Conservation (phyloP, 768 basidiomycete genomes). For the Suillus luteus region DNA sequence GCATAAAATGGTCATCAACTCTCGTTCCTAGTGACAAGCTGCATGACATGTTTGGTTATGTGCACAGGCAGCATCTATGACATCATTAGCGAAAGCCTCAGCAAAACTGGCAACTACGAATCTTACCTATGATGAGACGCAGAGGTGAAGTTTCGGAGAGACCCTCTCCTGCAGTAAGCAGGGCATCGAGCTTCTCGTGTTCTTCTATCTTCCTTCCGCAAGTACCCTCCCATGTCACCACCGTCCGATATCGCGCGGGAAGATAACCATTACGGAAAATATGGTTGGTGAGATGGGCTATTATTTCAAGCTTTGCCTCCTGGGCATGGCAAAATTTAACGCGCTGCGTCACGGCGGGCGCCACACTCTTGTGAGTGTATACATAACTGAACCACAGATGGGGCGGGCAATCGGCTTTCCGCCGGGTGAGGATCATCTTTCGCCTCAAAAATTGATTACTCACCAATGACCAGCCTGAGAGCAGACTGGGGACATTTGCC, state of each 20-base stretch:
- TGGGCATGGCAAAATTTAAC: conserved; percentile 38
- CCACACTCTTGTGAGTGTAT: conserved; percentile 36
- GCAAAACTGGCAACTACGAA: not conserved
- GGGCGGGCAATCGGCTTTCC: conserved; percentile 41
- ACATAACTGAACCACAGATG: conserved; percentile 48
- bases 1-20: not conserved
- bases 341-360: conserved; percentile 43
- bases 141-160: conserved; percentile 21
- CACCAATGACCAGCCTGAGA: conserved; percentile 48
- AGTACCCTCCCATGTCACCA: conserved; percentile 43
- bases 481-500: conserved; percentile 47
- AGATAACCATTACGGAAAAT: conserved; percentile 45
- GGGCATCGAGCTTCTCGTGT: conserved; percentile 26
- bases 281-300: conserved; percentile 51
- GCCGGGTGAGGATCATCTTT: not conserved
- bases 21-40: conserved; percentile 11
- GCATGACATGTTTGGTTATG: conserved; percentile 15
- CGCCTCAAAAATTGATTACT: conserved; percentile 16
- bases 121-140: conserved; percentile 24
- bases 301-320: conserved; percentile 36
- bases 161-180: conserved; percentile 23
- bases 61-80: conserved; percentile 14
- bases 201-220: conserved; percentile 39
- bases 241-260: conserved; percentile 34
- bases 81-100: not conserved